Base-by-base conservation (phyloP, 2,329 filamentous ascomycete genomes). In the Fusarium annulatum region DNA sequence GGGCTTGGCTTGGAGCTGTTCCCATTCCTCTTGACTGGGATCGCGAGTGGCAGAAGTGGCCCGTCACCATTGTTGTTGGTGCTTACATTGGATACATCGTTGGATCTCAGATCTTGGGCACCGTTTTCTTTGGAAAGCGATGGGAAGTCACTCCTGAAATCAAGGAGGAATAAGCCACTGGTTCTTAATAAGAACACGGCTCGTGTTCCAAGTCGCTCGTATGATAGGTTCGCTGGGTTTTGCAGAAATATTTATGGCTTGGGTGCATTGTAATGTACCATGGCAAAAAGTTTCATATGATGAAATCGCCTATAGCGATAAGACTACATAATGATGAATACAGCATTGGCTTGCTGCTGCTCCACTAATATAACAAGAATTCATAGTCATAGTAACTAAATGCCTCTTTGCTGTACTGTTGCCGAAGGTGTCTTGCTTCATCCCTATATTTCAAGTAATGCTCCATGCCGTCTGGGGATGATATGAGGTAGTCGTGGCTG, bases 1-100 rank as follows among this genome's bases (percentile, higher is more conserved):
- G 96, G 10, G 94, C 94, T 45, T 98, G 96, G 96, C 84, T 97
- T 46, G 96, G 96, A 7, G 96, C 96, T 12, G 90, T 98, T 60
- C 96, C 97, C 0, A 98, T 99, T 76, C 96, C 96, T 4, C 85
- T 99, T 75, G 96, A 99, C 81, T 98, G 96, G 96, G 96, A 99
- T 81, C 91, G 96, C n/a, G 95, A 97, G 77, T 99, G 96, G 96
- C 96, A 99, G 88, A 94, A 92, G 82, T 99, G 96, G 93, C 96
- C 96, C 0, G 92, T 98, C 53, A 99, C 96, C 0, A 93, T 99
- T 66, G 84, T 98, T 9, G 91, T 89, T 4, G 96, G 96, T 6
- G 87, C 93, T 23, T 98, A 97, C 82, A 83, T 90, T 10, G 96
- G 96, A 2, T 95, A 93, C 81, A 86, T 90, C 2, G 74, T 94